Percentiles rank a stretch among this genome's conserved stretches.
Conservation (phyloP, 2,329 filamentous ascomycete species). For the Ophiostoma sp. region DNA sequence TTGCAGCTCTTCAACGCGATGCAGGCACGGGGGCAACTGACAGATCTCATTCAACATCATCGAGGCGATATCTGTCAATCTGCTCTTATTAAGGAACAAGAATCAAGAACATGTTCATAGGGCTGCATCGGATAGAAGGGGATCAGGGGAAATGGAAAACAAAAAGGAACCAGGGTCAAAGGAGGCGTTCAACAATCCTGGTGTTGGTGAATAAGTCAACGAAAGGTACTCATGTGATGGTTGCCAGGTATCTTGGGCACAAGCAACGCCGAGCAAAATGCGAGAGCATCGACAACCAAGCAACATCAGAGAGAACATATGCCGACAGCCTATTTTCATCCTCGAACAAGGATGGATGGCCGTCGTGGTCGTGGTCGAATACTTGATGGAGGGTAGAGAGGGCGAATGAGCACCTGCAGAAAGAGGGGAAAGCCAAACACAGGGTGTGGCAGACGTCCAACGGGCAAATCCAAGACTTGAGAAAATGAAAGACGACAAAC, state of each 20-base stretch:
- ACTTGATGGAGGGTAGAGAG: constrained; percentile 20
- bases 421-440: background rate
- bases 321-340: constrained; percentile 8
- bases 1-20: background rate
- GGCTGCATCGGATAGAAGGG: background rate
- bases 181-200: background rate
- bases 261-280: background rate
- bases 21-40: background rate
- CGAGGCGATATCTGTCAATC: background rate
- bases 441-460: constrained; percentile 1
- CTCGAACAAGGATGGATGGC: background rate
- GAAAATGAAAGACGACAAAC: background rate
- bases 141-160: constrained; percentile 7
- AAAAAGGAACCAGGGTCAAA: background rate
- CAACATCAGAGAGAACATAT: background rate
- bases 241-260: background rate
- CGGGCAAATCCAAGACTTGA: background rate
- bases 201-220: background rate
- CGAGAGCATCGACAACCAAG: background rate
- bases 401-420: constrained; percentile 18
- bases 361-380: background rate
- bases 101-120: background rate
- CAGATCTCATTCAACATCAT: background rate
- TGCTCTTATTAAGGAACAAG: background rate
- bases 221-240: background rate